Evolutionary conservation across 2,329 filamentous ascomycete genomes (phyloP), one percentile per base, ranked within the genome.

Genomic region (Daldinia sp.): DNA sequence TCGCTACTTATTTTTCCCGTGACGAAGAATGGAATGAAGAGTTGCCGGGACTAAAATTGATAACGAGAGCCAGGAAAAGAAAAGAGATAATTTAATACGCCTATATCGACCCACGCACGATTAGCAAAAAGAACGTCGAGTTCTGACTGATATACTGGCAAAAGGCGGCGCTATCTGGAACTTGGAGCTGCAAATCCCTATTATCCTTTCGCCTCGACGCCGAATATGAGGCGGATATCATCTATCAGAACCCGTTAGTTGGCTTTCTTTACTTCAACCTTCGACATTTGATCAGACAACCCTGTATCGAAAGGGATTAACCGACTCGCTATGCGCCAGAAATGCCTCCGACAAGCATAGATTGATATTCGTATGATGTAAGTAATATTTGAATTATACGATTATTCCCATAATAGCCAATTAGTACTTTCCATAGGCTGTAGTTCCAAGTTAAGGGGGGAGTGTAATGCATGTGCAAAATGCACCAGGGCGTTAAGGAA

Each of bases 371-470:
- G 54, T 64, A 53, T 45, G 53, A 54, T 55, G 53, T 45, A 54
- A 55, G 48, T 61, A 63, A 51, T 54, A 58, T 34, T 43, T 58
- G 41, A 49, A 63, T 61, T 61, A 60, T 58, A 60, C 54, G 63
- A 51, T 60, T 54, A 50, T 66, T 60, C 58, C 63, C 61, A 64
- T 61, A 68, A 69, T 68, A 68, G 68, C 66, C 68, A 71, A 56
- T 64, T 43, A 58, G 58, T 54, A 65, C 30, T 34, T 50, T 45
- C 11, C 66, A 61, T 57, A 62, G 63, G 61, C 64, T 68, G 61
- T 64, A 53, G 50, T 52, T 54, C 25, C 51, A 29, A 61, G 57
- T 54, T 55, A 63, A 68, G 58, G 58, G 45, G 55, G 58, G 48
- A 60, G 21, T 17, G 51, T 37, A 64, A 68, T 62, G 66, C 58